These are phyloP conservation scores for Phialocephala subalpina DNA, from an alignment of 2,329 filamentous ascomycete species.

Conservation along the genomic window DNA sequence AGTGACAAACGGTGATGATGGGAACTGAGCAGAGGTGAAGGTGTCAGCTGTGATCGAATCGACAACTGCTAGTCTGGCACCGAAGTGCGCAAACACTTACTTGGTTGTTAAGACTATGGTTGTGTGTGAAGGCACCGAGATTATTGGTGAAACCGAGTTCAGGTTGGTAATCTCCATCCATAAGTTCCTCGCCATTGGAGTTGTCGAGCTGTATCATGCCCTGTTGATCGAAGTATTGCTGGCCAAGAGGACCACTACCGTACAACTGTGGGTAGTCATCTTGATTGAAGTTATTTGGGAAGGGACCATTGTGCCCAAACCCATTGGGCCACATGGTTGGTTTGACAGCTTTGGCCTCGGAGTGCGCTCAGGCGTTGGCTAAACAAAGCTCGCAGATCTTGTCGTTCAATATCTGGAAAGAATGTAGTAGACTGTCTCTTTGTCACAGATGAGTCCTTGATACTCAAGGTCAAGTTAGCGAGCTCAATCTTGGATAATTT, in stretches of 20 bases:
- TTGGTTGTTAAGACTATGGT: constrained; percentile 34
- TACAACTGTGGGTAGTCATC: constrained; percentile 31
- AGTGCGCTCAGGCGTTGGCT: not conserved
- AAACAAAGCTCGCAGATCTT: not conserved
- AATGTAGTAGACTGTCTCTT: not conserved
- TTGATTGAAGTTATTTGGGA: constrained; percentile 38
- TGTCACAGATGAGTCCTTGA: not conserved
- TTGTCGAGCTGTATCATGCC: constrained; percentile 32
- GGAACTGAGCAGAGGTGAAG: constrained; percentile 31
- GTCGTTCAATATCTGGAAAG: too few species aligned
- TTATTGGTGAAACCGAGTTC: constrained; percentile 36
- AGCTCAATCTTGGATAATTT: not conserved
- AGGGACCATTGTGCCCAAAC: constrained; percentile 37
- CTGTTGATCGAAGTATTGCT: constrained; percentile 34
- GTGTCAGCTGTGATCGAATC: constrained; percentile 6
- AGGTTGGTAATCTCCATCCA: constrained; percentile 32
- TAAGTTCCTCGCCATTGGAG: constrained; percentile 27
- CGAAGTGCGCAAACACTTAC: constrained; percentile 31
- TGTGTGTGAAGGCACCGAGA: constrained; percentile 33
- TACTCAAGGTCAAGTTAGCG: not conserved
- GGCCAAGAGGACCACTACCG: constrained; percentile 25
- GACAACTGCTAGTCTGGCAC: constrained; percentile 15
- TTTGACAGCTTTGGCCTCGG: not conserved
- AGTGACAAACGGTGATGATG: constrained; percentile 27
- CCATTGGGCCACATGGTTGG: constrained; percentile 41